phyloP scores from a whole-genome alignment of 768 basidiomycete species.

The Lactarius pseudohatsudake region DNA sequence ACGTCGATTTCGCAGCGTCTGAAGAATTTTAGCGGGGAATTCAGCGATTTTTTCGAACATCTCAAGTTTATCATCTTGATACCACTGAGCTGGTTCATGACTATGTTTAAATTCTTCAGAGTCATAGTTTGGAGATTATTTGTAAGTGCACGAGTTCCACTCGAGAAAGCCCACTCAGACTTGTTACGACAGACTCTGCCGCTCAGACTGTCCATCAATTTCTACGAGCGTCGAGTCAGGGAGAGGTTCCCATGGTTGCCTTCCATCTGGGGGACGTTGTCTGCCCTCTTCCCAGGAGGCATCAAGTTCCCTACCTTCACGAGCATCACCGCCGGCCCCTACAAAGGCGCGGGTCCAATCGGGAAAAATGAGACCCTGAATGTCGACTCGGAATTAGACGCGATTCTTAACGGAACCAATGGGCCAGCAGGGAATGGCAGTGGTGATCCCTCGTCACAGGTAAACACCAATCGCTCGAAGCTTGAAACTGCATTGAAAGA shows the following conservation, averaged over 20 bases:
- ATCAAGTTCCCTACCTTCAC: conserved; percentile 22
- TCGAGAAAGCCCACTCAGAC: background rate
- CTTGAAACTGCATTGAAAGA: conserved; percentile 22
- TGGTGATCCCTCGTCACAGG: background rate
- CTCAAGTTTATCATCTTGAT: conserved; percentile 21
- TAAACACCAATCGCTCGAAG: conserved; percentile 13
- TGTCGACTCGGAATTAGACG: background rate
- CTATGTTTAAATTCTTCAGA: conserved; percentile 2
- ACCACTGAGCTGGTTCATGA: conserved; percentile 26
- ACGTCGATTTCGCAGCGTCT: background rate
- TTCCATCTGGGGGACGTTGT: conserved; percentile 19
- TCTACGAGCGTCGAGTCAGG: conserved; percentile 25
- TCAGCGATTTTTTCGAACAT: conserved; percentile 11
- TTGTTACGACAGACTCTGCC: conserved; percentile 20
- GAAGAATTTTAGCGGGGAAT: background rate
- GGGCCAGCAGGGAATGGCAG: background rate
- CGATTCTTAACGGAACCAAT: conserved; percentile 4
- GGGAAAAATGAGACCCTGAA: conserved; percentile 12
- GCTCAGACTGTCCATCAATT: conserved; percentile 14
- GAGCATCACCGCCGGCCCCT: conserved; percentile 14
- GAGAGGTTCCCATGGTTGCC: conserved; percentile 22
- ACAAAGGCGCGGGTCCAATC: conserved; percentile 20
- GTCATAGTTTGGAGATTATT: background rate
- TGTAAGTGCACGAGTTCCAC: conserved; percentile 9
- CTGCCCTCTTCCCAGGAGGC: conserved; percentile 23